Evolutionary conservation across 495 filamentous ascomycete species (phyloP).

Genomic region (Aspergillus wentii): DNA sequence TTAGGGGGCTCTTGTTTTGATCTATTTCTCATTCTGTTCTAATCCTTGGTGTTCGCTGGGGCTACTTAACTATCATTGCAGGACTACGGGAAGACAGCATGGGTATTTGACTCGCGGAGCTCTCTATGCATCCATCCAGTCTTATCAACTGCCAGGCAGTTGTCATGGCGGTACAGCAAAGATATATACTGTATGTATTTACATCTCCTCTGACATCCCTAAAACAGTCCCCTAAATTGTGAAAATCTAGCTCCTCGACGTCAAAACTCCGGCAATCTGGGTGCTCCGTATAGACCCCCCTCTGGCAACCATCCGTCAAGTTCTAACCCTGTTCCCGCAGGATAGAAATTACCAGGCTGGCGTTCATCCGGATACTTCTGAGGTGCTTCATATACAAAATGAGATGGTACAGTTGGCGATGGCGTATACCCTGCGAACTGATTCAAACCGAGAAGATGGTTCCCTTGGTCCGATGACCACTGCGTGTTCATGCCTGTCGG

Average conservation of each 20-base stretch:
- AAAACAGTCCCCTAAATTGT: no score
- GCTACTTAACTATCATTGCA: background rate
- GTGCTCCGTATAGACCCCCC: slow-evolving; percentile 30
- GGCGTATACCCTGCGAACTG: slow-evolving; percentile 9
- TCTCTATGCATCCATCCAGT: background rate
- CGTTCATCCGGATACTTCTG: slow-evolving; percentile 12
- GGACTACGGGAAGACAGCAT: background rate
- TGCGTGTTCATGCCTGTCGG: slow-evolving; percentile 1
- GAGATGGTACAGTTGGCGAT: slow-evolving; percentile 15
- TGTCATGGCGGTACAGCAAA: background rate
- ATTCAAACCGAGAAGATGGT: slow-evolving; percentile 3
- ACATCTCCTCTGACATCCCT: background rate
- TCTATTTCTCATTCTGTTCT: background rate
- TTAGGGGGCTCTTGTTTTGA: background rate
- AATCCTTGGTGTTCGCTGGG: background rate
- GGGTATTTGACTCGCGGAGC: background rate
- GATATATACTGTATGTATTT: background rate
- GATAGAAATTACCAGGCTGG: slow-evolving; percentile 2
- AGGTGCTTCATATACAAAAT: slow-evolving; percentile 22
- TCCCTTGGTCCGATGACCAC: slow-evolving; percentile 8
- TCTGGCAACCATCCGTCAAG: slow-evolving; percentile 35
- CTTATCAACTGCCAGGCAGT: background rate
- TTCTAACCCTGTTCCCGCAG: slow-evolving; percentile 24
- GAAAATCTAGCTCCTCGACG: no score
- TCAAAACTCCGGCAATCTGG: slow-evolving; percentile 31